phyloP scores from a whole-genome alignment of 371 early-diverging fungal species.

The Lichtheimia hyalospora region DNA sequence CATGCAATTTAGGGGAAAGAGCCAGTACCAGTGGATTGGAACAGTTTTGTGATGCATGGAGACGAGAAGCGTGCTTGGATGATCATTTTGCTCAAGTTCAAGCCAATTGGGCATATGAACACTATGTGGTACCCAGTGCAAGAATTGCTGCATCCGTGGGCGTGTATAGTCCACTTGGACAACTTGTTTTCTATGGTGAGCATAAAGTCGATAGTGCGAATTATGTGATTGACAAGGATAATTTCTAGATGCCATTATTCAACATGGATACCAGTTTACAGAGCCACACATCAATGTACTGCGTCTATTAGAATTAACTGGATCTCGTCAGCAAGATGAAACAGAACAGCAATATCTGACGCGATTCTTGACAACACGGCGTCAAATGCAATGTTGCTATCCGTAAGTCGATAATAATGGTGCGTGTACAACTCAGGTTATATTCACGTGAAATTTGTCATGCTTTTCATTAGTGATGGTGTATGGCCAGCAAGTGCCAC shows the following conservation, averaged over 20 bases:
- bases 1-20: slow-evolving; percentile 29
- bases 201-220: slow-evolving; percentile 18
- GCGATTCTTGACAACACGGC: slow-evolving; percentile 43
- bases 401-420: slow-evolving; percentile 29
- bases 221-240: slow-evolving; percentile 17
- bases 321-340: slow-evolving; percentile 24
- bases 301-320: slow-evolving; percentile 42
- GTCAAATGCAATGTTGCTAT: slow-evolving; percentile 46
- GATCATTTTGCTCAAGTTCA: slow-evolving; percentile 43
- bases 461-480: slow-evolving; percentile 20
- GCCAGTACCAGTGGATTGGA: slow-evolving; percentile 24
- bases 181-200: slow-evolving; percentile 50
- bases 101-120: slow-evolving; percentile 35
- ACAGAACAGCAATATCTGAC: slow-evolving; percentile 37
- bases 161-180: slow-evolving; percentile 42
- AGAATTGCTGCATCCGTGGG: slow-evolving; percentile 39
- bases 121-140: slow-evolving; percentile 43
- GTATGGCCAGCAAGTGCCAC: slow-evolving; percentile 42
- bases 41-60: slow-evolving; percentile 33
- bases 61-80: slow-evolving; percentile 31
- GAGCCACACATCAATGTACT: slow-evolving; percentile 45
- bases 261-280: slow-evolving; percentile 55
- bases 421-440: neutral
- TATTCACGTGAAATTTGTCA: neutral
- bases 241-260: slow-evolving; percentile 48